A percentile compares a stretch with the other conserved stretches of the same genome.
phyloP scores from a whole-genome alignment of 2,329 filamentous ascomycete genomes.

The Fusarium illudens region DNA sequence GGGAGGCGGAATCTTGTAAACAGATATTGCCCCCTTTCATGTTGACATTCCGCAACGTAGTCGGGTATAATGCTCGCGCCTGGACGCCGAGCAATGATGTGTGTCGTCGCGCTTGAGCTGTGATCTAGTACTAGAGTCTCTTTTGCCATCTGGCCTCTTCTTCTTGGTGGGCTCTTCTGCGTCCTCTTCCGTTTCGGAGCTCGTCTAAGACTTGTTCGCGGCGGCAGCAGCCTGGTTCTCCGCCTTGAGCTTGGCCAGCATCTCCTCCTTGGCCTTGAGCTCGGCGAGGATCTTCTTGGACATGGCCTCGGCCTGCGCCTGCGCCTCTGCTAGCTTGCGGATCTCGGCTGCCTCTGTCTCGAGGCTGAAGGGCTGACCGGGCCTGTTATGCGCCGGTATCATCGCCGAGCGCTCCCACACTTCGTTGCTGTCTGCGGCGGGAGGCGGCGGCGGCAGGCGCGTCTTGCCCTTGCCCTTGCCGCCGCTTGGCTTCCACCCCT shows the following conservation, averaged over 20 bases:
- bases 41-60: not conserved
- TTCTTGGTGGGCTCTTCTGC: not conserved
- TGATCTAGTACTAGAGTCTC: not conserved
- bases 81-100: not conserved
- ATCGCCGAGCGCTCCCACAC: constrained; percentile 75
- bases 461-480: constrained; percentile 63
- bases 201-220: constrained; percentile 43
- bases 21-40: not conserved
- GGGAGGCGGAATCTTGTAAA: not conserved
- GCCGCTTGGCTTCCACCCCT: constrained; percentile 54
- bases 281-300: constrained; percentile 65
- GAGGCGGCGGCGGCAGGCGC: constrained; percentile 51
- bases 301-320: constrained; percentile 70
- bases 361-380: constrained; percentile 76
- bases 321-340: constrained; percentile 68
- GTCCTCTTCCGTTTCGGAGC: constrained; percentile 6
- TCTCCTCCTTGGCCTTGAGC: constrained; percentile 71
- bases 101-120: not conserved
- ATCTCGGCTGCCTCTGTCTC: constrained; percentile 73
- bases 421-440: constrained; percentile 54
- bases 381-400: constrained; percentile 73
- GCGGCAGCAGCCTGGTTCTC: constrained; percentile 60
- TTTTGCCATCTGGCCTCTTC: not conserved
- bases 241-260: constrained; percentile 67
- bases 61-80: not conserved